Conservation (phyloP, 2,329 filamentous ascomycete genomes). For the Claviceps capensis region DNA sequence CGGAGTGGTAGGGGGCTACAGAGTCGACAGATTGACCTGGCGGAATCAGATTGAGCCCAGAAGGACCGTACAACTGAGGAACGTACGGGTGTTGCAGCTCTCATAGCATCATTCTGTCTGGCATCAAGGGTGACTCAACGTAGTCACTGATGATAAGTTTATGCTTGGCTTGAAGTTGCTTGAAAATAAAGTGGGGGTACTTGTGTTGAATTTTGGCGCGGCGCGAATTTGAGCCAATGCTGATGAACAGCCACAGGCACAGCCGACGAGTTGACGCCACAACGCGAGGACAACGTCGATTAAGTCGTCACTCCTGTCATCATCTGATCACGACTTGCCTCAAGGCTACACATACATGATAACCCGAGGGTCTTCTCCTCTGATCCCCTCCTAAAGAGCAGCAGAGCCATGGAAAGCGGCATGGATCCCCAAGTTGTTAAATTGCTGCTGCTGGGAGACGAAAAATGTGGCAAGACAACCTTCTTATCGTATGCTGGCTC, state of each 20-base stretch:
- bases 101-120: conserved; percentile 1
- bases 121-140: background rate
- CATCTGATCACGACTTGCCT: background rate
- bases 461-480: conserved; percentile 45
- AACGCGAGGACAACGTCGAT: too few species aligned
- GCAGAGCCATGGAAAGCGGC: background rate
- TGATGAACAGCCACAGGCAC: too few species aligned
- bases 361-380: too few species aligned
- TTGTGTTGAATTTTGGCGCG: background rate
- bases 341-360: background rate
- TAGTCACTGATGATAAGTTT: background rate
- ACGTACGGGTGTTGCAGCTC: conserved; percentile 12
- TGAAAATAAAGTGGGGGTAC: background rate
- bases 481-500: conserved; percentile 41
- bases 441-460: conserved; percentile 45
- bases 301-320: too few species aligned
- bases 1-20: conserved; percentile 1
- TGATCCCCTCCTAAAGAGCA: too few species aligned
- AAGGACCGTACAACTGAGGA: conserved; percentile 12
- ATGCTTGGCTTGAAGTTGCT: background rate
- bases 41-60: conserved; percentile 14
- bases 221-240: too few species aligned
- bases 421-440: conserved; percentile 37
- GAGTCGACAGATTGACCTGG: conserved; percentile 9
- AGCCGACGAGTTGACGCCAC: too few species aligned